Evolutionary conservation across 2,329 filamentous ascomycete genomes (phyloP).

Genomic region (Pestalotiopsis sp.): DNA sequence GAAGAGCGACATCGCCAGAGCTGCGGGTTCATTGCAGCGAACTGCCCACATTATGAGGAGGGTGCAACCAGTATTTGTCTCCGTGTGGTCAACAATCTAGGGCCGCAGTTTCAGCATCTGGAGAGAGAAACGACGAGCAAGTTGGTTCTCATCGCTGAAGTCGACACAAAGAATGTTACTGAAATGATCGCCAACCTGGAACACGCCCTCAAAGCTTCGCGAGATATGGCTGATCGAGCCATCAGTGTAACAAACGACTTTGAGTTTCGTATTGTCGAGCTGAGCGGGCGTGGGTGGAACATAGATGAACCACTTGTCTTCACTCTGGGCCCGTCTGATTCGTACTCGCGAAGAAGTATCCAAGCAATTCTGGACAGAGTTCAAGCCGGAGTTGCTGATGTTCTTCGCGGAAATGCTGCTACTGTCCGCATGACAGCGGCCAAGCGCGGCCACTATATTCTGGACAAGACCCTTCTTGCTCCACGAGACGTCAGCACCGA

Average conservation of each 20-base stretch:
- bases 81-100: conserved; percentile 51
- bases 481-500: conserved; percentile 25
- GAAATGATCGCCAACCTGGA: conserved; percentile 45
- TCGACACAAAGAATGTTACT: conserved; percentile 44
- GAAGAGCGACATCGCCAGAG: conserved; percentile 38
- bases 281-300: conserved; percentile 49
- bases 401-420: conserved; percentile 48
- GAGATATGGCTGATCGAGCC: conserved; percentile 43
- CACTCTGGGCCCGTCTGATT: conserved; percentile 41
- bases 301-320: conserved; percentile 49
- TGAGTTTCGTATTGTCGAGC: conserved; percentile 48
- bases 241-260: conserved; percentile 49
- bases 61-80: conserved; percentile 49
- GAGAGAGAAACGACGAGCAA: conserved; percentile 44
- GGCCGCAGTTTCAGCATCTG: conserved; percentile 48
- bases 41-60: conserved; percentile 43
- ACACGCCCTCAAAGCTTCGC: conserved; percentile 35
- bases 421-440: conserved; percentile 49
- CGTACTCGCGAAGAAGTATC: conserved; percentile 46
- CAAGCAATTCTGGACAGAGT: conserved; percentile 54
- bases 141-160: conserved; percentile 47
- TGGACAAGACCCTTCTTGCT: conserved; percentile 51
- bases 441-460: conserved; percentile 55
- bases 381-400: conserved; percentile 51
- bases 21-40: conserved; percentile 36